Base-by-base conservation (phyloP, 2,329 filamentous ascomycete species). In the Neospermospora avenae region DNA sequence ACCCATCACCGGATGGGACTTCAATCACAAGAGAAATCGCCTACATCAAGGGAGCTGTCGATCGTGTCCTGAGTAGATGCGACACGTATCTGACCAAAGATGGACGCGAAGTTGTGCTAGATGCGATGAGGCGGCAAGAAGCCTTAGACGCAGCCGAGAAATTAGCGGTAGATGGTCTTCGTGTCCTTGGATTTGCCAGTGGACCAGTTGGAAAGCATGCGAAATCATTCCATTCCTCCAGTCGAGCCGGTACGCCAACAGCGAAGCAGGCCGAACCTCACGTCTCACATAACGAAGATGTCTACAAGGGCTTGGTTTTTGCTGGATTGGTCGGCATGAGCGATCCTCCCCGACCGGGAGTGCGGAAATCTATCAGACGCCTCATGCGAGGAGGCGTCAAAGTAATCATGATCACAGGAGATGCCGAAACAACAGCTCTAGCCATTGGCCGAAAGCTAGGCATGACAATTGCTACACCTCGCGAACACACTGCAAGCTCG, bases 321-420 rank as follows among this genome's bases (percentile, higher is more conserved):
- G 89, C 93, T 35, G 95, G 95, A 4, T 76, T 98, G 28, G 91
- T 98, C 28, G 95, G 95, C 51, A 99, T 99, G 93, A 96, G 91
- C 67, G 95, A 99, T 73, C 95, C 95, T 4, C 95, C 95, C 2
- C 83, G 95, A 53, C 91, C 92, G 66, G 92, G 92, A 45, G 95
- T 99, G 8, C 89, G 91, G 67, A 87, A 88, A 64, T 92, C 93
- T 5, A 97, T 99, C 67, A 84, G 91, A 67, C 88, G 89, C 63
- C 79, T 99, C 58, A 93, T 98, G 88, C 86, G 91, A 52, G 95
- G 95, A 57, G 93, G 93, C 41, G 95, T 99, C 64, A 95, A 92
- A 74, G 91, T 99, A 51, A 96, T 99, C 68, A 99, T 99, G 95
- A 98, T 99, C 67, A 99, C 95, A 10, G 95, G 95, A 60, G 95